A percentile compares a stretch with the other conserved stretches of the same genome.
phyloP scores from a whole-genome alignment of 495 filamentous ascomycete genomes.

The Elasticomyces elasticus region DNA sequence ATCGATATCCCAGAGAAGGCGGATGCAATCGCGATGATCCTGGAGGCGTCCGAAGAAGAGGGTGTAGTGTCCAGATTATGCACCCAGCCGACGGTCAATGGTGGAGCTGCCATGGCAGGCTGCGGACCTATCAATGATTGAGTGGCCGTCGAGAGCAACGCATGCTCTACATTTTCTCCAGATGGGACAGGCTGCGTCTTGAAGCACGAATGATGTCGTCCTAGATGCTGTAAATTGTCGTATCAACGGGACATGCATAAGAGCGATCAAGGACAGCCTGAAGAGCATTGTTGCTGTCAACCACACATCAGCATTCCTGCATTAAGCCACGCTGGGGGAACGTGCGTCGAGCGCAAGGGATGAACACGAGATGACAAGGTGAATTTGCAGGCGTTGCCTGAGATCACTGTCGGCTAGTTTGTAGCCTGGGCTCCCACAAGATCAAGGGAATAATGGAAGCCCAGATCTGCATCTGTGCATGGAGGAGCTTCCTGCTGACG shows the following conservation, averaged over 20 bases:
- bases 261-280: not conserved
- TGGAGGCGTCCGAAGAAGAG: not conserved
- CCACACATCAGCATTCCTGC: not conserved
- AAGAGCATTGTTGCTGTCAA: not conserved
- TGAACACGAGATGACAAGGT: not conserved
- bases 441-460: too few relatives aligned
- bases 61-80: conserved; percentile 1
- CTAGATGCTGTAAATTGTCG: too few relatives aligned
- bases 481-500: too few relatives aligned
- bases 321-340: not conserved
- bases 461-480: too few relatives aligned
- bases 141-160: not conserved
- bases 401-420: too few relatives aligned
- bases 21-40: conserved; percentile 5
- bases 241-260: too few relatives aligned
- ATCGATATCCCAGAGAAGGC: not conserved
- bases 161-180: not conserved
- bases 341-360: not conserved
- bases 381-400: too few relatives aligned
- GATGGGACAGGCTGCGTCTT: not conserved
- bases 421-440: too few relatives aligned
- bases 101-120: not conserved
- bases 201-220: too few relatives aligned
- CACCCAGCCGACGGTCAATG: conserved; percentile 2
- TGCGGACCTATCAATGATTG: not conserved